Base-by-base conservation (phyloP, 345 rosid genomes). In the Punica granatum region DNA sequence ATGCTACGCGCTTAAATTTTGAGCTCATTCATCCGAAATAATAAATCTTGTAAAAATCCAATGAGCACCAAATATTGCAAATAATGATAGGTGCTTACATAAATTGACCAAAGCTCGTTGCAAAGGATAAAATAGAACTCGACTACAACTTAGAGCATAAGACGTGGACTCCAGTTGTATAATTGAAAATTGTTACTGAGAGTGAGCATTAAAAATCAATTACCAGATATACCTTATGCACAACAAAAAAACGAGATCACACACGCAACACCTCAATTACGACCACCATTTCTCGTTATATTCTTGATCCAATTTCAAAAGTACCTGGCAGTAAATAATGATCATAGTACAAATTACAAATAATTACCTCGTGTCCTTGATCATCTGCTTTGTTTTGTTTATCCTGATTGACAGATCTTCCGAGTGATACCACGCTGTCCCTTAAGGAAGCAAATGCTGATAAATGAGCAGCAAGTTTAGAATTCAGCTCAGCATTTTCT, bases 381-480 rank as follows among this genome's bases (percentile, higher is more conserved):
- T 49, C 68, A 26, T 76, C 74, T 64, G 72, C 73, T 63, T 75
- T 66, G 60, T 63, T 68, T 69, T 72, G 48, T 30, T 66, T 65
- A 37, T 65, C 77, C 75, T 77, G 54, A 73, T 76, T 69, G 66
- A 74, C 61, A 74, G 69, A 86, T 62, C 79, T 81, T 76, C 88
- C 98, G 76, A 95, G 74, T 63, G 93, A 88, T 49, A 74, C 65
- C 44, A 95, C 44, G 69, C 84, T 74, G 41, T 85, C 85, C 73
- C 70, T 79, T 74, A 95, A 75, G 76, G 88, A 78, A 75, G 73
- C 66, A 42, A 88, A 75, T 48, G 83, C 86, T 34, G 89, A 84
- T 66, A 75, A 66, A 79, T 79, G 86, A 61, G 83, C 82, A 69
- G 72, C 75, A 76, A 85, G 64, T 71, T 78, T 84, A 73, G 73